Evolutionary conservation across 345 rosid genomes (phyloP), one percentile per base, ranked within the genome.

Genomic region (Bruguiera parviflora): DNA sequence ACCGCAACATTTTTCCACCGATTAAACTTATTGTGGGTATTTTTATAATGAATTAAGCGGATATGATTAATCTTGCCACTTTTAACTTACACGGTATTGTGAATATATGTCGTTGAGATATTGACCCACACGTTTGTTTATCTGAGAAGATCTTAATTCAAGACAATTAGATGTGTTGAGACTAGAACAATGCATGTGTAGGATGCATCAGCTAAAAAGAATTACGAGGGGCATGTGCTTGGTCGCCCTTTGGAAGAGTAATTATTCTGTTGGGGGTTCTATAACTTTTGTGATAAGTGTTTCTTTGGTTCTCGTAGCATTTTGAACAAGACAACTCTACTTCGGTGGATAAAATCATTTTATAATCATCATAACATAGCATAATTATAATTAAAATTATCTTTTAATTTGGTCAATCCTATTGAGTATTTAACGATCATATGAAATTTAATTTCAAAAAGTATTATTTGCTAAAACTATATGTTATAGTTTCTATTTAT

Each of bases 121-220:
- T 53, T 25, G 77, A 65, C 72, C 66, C 83, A 73, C 82, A 71
- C 76, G 74, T 79, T 77, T 83, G 52, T 31, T 29, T 61, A 43
- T 25, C 29, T 55, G 27, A 46, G 39, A 27, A 27, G 28, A 27
- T 27, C 28, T 27, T 27, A 27, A 27, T 27, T 1, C 28, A 27
- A 27, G 28, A 27, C 28, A 27, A 27, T 53, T 46, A 35, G 47
- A 10, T 58, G 32, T 27, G 47, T 49, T 28, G 75, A 78, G 80
- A 27, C 65, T 71, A 39, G 47, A 39, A 39, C 11, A 11, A 18
- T 15, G 49, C 68, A 52, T 19, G 47, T 61, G 68, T 46, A 52
- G 57, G 60, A 75, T 63, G 58, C 68, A 74, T 57, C 66, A 61
- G 68, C 49, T 59, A 8, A 78, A 66, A 73, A 75, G 79, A 65